phyloP scores from a whole-genome alignment of 2,329 filamentous ascomycete species.

The Cordyceps cicadae region DNA sequence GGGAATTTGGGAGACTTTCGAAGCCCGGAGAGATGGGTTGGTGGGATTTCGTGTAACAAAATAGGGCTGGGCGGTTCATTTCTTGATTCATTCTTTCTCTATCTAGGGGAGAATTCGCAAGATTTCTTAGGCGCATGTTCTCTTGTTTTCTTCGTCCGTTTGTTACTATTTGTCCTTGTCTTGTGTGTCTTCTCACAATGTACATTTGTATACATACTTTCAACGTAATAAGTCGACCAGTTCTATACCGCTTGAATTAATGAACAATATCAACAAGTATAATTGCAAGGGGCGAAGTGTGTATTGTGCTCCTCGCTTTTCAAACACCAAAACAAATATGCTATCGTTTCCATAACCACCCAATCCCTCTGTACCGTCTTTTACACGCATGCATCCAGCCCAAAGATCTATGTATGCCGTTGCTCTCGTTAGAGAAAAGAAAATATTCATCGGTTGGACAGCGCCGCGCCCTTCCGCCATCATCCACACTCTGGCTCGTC shows the following conservation, averaged over 20 bases:
- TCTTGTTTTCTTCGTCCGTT: not conserved
- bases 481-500: constrained; percentile 10
- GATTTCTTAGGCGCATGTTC: not conserved
- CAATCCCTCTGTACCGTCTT: too few species aligned
- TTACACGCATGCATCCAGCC: too few species aligned
- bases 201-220: constrained; percentile 3
- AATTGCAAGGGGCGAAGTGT: too few species aligned
- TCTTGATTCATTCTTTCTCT: not conserved
- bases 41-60: not conserved
- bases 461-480: not conserved
- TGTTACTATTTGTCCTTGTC: not conserved
- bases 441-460: not conserved
- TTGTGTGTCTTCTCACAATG: not conserved
- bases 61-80: not conserved
- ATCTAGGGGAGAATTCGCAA: not conserved
- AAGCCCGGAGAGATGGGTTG: not conserved
- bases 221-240: not conserved
- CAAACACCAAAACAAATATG: too few species aligned
- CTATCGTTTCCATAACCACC: too few species aligned
- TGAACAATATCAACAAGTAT: not conserved
- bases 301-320: too few species aligned
- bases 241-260: not conserved
- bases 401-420: not conserved
- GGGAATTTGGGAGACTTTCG: not conserved
- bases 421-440: not conserved